Base-by-base conservation (phyloP, 1,284 basidiomycete genomes). In the Boletus sp. region DNA sequence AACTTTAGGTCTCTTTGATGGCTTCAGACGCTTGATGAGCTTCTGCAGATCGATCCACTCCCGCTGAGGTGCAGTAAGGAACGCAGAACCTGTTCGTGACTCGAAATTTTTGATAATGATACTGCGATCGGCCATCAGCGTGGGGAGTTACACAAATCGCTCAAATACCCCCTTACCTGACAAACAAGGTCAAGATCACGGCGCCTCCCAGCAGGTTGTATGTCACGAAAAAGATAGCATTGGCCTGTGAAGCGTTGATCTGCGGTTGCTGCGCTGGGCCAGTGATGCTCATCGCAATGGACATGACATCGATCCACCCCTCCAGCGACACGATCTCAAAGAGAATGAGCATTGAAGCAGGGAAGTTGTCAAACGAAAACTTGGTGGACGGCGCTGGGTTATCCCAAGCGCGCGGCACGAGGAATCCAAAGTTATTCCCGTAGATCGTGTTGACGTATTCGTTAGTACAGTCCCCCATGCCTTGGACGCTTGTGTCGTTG, bases 311-410 rank as follows among this genome's bases (percentile, higher is more conserved):
- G 30, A 90, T 82, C 95, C 95, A 98, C 3, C 95, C 95, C 68
- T 97, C 91, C 39, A 97, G 72, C 0, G 93, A 96, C 32, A 98
- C 91, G 60, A 96, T 95, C 70, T 99, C 95, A 61, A 98, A 98
- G 3, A 98, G 76, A 59, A 98, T 97, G 43, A 98, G 77, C 39
- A 98, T 74, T 0, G 91, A 88, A 5, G 84, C 74, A 10, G 82
- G 77, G 71, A 99, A 98, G 16, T 77, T 83, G 68, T 99, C 95
- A 60, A 98, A 99, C 0, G 88, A 88, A 72, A 94, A 98, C 2
- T 78, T 78, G 5, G 91, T 94, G 10, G 88, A 88, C 12, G 84
- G 84, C 2, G 77, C 77, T 8, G 95, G 94, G 60, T 94, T 90
- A 46, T 82, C 77, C 95, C 95, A 98, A 5, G 84, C 85, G 16